phyloP scores from a whole-genome alignment of 805 yeast species.

The Monosporozyma aquatica region DNA sequence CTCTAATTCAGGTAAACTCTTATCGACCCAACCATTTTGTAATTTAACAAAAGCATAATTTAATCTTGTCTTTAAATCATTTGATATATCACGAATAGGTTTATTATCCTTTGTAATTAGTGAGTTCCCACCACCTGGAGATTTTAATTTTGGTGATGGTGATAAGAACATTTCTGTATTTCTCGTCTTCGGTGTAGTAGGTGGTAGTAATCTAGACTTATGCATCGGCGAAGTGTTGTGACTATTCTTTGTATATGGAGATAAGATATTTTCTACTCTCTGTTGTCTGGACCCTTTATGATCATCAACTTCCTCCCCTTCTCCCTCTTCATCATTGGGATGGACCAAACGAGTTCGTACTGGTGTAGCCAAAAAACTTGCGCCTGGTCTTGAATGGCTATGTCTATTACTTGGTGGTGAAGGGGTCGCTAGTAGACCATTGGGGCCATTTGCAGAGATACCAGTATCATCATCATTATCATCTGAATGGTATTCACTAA shows the following conservation, averaged over 20 bases:
- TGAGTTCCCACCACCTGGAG: constrained; percentile 15
- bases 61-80: constrained; percentile 33
- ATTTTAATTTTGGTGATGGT: constrained; percentile 27
- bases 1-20: constrained; percentile 23
- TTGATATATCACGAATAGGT: constrained; percentile 35
- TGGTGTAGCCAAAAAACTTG: constrained; percentile 23
- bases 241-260: constrained; percentile 3
- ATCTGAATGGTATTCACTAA: not conserved
- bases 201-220: constrained; percentile 17
- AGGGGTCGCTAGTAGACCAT: constrained; percentile 18
- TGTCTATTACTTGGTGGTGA: constrained; percentile 20
- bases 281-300: no score
- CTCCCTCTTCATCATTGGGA: not conserved
- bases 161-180: constrained; percentile 26
- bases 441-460: no score
- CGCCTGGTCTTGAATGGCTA: constrained; percentile 9
- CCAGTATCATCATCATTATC: not conserved
- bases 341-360: constrained; percentile 6
- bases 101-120: constrained; percentile 12
- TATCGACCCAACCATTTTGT: constrained; percentile 29
- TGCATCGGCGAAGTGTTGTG: not conserved
- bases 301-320: no score
- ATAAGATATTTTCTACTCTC: no score
- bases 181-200: constrained; percentile 29
- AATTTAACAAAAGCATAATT: constrained; percentile 36